phyloP scores from a whole-genome alignment of 768 basidiomycete species.

The Coprinellus micaceus region DNA sequence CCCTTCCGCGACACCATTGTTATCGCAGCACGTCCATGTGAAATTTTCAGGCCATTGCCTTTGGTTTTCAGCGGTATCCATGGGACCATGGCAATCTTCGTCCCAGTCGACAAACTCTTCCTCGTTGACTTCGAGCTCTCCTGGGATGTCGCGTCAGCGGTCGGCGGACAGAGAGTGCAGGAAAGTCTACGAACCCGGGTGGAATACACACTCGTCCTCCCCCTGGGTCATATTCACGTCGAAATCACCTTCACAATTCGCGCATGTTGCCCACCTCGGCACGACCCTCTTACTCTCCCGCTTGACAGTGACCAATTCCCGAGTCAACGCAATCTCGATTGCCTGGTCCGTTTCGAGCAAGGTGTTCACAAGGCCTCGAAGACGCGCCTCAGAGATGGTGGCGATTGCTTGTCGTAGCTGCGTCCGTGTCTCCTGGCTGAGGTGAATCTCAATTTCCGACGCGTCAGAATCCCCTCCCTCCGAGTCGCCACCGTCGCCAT shows the following conservation, averaged over 20 bases:
- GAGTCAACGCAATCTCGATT: slow-evolving; percentile 39
- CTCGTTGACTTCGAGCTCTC: slow-evolving; percentile 38
- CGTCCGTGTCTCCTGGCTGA: slow-evolving; percentile 38
- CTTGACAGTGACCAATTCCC: slow-evolving; percentile 40
- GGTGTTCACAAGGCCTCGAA: slow-evolving; percentile 37
- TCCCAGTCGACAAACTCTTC: slow-evolving; percentile 45
- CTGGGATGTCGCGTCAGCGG: slow-evolving; percentile 21
- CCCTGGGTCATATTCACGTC: slow-evolving; percentile 35
- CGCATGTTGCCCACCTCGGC: slow-evolving; percentile 45
- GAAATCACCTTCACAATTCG: slow-evolving; percentile 45
- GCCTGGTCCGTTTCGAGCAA: slow-evolving; percentile 38
- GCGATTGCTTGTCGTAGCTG: slow-evolving; percentile 42
- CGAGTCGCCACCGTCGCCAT: slow-evolving; percentile 21
- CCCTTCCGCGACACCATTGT: slow-evolving; percentile 31
- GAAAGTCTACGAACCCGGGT: slow-evolving; percentile 42
- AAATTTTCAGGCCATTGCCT: slow-evolving; percentile 44
- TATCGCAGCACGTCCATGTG: slow-evolving; percentile 49
- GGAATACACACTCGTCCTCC: slow-evolving; percentile 44
- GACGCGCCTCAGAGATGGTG: slow-evolving; percentile 38
- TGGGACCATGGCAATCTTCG: slow-evolving; percentile 43
- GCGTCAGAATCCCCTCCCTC: slow-evolving; percentile 20
- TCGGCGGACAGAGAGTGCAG: background rate
- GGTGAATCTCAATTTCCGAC: slow-evolving; percentile 29
- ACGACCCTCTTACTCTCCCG: slow-evolving; percentile 32
- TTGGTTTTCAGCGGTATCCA: slow-evolving; percentile 39